Evolutionary conservation across 306 rosid species (phyloP).

Genomic region (Vachellia pachyceras): DNA sequence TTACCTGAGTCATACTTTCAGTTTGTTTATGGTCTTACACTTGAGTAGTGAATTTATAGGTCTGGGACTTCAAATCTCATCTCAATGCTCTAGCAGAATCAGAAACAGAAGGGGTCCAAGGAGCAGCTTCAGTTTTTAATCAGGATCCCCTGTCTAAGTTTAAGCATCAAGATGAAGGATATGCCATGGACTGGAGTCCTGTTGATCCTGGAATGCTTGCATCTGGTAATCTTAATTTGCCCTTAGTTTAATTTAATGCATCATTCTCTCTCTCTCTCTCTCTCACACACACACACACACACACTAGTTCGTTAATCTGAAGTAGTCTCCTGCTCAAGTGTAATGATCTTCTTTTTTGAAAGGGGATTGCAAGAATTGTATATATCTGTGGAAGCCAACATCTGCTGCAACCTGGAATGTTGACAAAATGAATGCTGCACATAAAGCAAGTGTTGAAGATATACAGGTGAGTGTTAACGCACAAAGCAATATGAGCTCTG

Average conservation of each 20-base stretch:
- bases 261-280: too few relatives aligned
- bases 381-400: too few relatives aligned
- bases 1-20: not conserved
- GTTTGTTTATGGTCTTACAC: slow-evolving; percentile 33
- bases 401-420: too few relatives aligned
- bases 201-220: slow-evolving; percentile 77
- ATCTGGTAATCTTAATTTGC: slow-evolving; percentile 60
- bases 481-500: too few relatives aligned
- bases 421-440: too few relatives aligned
- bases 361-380: too few relatives aligned
- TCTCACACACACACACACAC: too few relatives aligned
- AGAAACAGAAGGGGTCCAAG: slow-evolving; percentile 70
- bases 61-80: slow-evolving; percentile 92
- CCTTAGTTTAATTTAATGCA: slow-evolving; percentile 12
- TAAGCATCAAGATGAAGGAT: slow-evolving; percentile 90
- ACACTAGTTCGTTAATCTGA: too few relatives aligned
- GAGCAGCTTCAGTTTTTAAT: slow-evolving; percentile 66
- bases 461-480: too few relatives aligned
- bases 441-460: too few relatives aligned
- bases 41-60: slow-evolving; percentile 48
- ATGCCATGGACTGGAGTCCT: slow-evolving; percentile 93
- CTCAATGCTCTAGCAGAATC: slow-evolving; percentile 79
- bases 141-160: slow-evolving; percentile 71
- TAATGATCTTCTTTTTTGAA: too few relatives aligned
- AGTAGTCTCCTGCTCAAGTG: too few relatives aligned